These are phyloP conservation scores for Aeschynomene evenia DNA, from an alignment of 306 rosid species.

Conservation along the genomic window DNA sequence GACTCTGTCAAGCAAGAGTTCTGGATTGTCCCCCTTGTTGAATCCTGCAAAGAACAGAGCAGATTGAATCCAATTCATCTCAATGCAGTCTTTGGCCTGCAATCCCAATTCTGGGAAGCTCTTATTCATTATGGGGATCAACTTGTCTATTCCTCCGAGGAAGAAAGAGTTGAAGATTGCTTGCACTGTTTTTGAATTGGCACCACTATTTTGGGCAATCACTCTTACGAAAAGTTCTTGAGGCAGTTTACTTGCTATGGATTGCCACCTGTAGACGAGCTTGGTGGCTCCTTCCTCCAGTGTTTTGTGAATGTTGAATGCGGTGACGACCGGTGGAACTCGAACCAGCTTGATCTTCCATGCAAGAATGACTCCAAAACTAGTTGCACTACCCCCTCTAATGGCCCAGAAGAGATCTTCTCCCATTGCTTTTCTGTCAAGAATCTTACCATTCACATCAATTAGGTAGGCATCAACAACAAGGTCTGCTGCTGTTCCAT, in stretches of 20 bases:
- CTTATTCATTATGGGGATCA: conserved; percentile 44
- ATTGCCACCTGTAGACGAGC: conserved; percentile 38
- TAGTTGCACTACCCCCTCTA: conserved; percentile 64
- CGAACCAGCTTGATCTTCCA: conserved; percentile 50
- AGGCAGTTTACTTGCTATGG: conserved; percentile 36
- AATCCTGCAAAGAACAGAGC: conserved; percentile 39
- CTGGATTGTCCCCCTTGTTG: conserved; percentile 28
- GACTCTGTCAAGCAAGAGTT: conserved; percentile 44
- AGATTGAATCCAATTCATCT: conserved; percentile 61
- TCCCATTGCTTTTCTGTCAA: conserved; percentile 50
- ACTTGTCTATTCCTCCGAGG: conserved; percentile 42
- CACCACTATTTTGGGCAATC: conserved; percentile 41
- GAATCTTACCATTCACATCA: conserved; percentile 43
- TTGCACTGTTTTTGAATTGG: background rate
- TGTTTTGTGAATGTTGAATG: conserved; percentile 37
- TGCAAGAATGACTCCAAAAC: conserved; percentile 52
- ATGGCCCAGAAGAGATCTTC: conserved; percentile 71
- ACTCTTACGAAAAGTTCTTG: conserved; percentile 60
- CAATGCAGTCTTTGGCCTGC: conserved; percentile 52
- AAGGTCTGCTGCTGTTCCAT: conserved; percentile 54
- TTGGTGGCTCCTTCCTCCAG: conserved; percentile 39
- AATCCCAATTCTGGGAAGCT: conserved; percentile 54
- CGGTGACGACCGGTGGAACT: conserved; percentile 47
- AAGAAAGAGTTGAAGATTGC: conserved; percentile 27
- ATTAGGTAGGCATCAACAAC: conserved; percentile 56